These are phyloP conservation scores for Dactylellina parvicollis DNA, from an alignment of 2,329 filamentous ascomycete genomes.

Conservation along the genomic window DNA sequence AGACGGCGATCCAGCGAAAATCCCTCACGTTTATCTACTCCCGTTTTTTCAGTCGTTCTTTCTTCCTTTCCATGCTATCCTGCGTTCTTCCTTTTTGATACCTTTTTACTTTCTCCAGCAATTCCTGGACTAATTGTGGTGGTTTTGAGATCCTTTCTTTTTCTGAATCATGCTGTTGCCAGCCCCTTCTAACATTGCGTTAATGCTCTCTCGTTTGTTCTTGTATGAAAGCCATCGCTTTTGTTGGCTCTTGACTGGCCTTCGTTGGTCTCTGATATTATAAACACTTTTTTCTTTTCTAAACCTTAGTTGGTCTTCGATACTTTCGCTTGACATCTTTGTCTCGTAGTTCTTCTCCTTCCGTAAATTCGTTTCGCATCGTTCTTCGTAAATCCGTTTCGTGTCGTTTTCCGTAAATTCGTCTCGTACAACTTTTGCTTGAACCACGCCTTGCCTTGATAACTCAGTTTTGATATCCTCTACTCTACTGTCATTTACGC, in stretches of 20 bases:
- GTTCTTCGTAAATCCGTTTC: not conserved
- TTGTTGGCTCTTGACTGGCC: constrained; percentile 14
- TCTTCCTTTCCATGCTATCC: constrained; percentile 48
- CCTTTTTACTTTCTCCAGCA: constrained; percentile 33
- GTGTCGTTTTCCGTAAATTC: not conserved
- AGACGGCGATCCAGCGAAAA: constrained; percentile 28
- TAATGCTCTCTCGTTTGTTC: constrained; percentile 32
- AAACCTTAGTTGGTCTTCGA: not conserved
- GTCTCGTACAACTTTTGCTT: too few species aligned
- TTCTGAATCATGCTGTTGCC: constrained; percentile 51
- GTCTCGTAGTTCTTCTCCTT: not conserved
- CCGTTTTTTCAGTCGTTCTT: constrained; percentile 46
- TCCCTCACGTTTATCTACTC: constrained; percentile 22
- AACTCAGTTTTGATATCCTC: too few species aligned
- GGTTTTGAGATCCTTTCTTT: constrained; percentile 36
- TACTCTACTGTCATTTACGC: too few species aligned
- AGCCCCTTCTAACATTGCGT: constrained; percentile 28
- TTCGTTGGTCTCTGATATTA: constrained; percentile 9
- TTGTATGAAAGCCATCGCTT: constrained; percentile 28
- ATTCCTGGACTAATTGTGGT: constrained; percentile 25
- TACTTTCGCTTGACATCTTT: constrained; percentile 1
- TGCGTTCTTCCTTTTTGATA: constrained; percentile 36
- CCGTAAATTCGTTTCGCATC: not conserved
- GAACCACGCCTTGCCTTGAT: too few species aligned
- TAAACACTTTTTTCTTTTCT: constrained; percentile 14